Conservation (phyloP, 306 rosid species). For the Pachyrhizus erosus region DNA sequence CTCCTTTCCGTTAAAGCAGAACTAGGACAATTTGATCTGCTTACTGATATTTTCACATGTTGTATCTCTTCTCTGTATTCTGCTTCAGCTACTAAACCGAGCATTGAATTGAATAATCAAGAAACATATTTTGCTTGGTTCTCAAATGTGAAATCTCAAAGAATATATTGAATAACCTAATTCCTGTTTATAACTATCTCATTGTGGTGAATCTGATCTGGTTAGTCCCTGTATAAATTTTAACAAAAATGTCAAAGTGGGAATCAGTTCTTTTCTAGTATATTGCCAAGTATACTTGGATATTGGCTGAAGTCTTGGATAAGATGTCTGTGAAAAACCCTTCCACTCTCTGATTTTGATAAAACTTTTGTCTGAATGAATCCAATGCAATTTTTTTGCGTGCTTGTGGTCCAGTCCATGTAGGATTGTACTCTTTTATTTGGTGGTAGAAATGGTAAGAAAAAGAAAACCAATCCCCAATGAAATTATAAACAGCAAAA, state of each 20-base stretch:
- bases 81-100: not conserved
- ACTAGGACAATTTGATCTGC: conserved; percentile 11
- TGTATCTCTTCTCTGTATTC: not conserved
- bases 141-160: not conserved
- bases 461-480: not conserved
- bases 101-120: not conserved
- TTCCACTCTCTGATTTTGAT: not conserved
- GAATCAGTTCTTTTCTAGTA: not conserved
- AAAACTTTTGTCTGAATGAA: not conserved
- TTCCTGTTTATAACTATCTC: not conserved
- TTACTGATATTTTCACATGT: not conserved
- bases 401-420: not conserved
- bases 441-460: not conserved
- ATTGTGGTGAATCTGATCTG: not conserved
- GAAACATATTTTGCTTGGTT: not conserved
- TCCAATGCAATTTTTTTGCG: conserved; percentile 7
- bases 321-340: not conserved
- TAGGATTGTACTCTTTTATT: not conserved
- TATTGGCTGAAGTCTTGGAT: not conserved
- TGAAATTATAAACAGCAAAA: conserved; percentile 6
- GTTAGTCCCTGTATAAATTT: not conserved
- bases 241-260: not conserved
- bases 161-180: not conserved
- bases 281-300: not conserved
- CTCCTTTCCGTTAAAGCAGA: not conserved